Evolutionary conservation across 164 flowering plant genomes (phyloP).

Genomic region (Hamamelis virginiana): DNA sequence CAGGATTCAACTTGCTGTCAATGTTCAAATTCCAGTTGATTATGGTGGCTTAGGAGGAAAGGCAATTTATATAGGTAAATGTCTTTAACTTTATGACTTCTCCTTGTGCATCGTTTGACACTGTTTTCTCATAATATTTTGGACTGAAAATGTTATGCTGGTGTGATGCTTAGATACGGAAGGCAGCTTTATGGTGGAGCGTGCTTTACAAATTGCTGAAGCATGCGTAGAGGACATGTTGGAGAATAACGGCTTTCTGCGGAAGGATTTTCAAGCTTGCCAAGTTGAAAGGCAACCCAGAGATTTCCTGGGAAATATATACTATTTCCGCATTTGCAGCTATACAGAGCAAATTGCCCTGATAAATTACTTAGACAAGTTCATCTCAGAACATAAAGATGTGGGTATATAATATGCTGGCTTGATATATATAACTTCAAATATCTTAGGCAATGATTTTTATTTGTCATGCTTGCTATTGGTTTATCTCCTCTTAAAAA

Average conservation of each 20-base stretch:
- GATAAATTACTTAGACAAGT: slow-evolving; percentile 78
- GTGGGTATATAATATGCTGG: slow-evolving; percentile 41
- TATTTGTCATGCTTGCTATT: too few species aligned
- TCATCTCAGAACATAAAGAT: slow-evolving; percentile 78
- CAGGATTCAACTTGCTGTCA: slow-evolving; percentile 95
- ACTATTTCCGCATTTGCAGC: slow-evolving; percentile 84
- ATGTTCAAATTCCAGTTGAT: slow-evolving; percentile 89
- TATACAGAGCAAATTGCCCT: slow-evolving; percentile 89
- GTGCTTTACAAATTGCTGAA: slow-evolving; percentile 84
- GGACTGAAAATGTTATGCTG: slow-evolving; percentile 3
- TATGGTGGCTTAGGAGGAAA: slow-evolving; percentile 92
- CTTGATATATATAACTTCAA: neutral
- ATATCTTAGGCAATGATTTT: too few species aligned
- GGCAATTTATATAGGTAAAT: slow-evolving; percentile 83
- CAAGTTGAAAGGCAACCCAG: slow-evolving; percentile 46
- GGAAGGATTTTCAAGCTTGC: slow-evolving; percentile 34
- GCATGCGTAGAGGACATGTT: slow-evolving; percentile 66
- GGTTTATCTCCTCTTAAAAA: too few species aligned
- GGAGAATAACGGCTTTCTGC: slow-evolving; percentile 27
- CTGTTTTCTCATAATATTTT: neutral
- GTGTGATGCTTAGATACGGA: slow-evolving; percentile 69
- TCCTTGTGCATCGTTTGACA: slow-evolving; percentile 1
- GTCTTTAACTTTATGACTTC: neutral
- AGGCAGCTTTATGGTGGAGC: slow-evolving; percentile 98
- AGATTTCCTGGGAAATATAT: slow-evolving; percentile 68